phyloP scores from a whole-genome alignment of 768 basidiomycete species.

The Mrakia frigida region DNA sequence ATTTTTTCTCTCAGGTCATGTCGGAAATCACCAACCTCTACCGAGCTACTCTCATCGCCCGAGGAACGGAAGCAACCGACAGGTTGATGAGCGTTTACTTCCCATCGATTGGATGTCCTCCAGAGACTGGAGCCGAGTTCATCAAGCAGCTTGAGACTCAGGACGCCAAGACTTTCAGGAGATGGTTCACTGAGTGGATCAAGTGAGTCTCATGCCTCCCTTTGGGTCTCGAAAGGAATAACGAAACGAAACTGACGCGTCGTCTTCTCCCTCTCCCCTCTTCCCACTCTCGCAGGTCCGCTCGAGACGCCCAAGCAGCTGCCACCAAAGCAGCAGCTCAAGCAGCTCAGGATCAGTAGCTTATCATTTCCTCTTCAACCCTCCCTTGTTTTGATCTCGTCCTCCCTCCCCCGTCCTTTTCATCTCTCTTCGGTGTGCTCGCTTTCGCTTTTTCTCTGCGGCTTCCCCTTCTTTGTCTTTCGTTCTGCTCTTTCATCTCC shows the following conservation, averaged over 20 bases:
- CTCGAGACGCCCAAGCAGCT: conserved; percentile 28
- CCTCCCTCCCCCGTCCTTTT: neutral
- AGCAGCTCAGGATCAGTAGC: conserved; percentile 13
- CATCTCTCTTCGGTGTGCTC: neutral
- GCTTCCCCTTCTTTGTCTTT: neutral
- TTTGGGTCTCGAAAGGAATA: too few relatives aligned
- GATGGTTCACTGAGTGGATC: conserved; percentile 44
- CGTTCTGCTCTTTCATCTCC: too few relatives aligned
- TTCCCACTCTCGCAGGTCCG: conserved; percentile 9
- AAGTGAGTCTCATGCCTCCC: conserved; percentile 30
- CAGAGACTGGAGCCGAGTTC: conserved; percentile 69
- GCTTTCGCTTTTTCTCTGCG: neutral
- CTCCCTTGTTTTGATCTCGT: neutral
- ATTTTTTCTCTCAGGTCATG: conserved; percentile 57
- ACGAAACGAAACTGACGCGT: neutral
- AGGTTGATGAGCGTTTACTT: conserved; percentile 75
- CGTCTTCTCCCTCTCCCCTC: neutral
- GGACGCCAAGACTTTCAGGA: conserved; percentile 42
- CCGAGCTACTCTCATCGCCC: conserved; percentile 66
- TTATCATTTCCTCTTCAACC: neutral
- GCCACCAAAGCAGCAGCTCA: conserved; percentile 21
- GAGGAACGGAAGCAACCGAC: conserved; percentile 75
- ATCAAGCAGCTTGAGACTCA: conserved; percentile 40
- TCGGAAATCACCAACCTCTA: conserved; percentile 83
- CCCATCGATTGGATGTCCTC: conserved; percentile 82